Conservation (phyloP, 2,329 filamentous ascomycete species). For the Curvularia hawaiiensis region DNA sequence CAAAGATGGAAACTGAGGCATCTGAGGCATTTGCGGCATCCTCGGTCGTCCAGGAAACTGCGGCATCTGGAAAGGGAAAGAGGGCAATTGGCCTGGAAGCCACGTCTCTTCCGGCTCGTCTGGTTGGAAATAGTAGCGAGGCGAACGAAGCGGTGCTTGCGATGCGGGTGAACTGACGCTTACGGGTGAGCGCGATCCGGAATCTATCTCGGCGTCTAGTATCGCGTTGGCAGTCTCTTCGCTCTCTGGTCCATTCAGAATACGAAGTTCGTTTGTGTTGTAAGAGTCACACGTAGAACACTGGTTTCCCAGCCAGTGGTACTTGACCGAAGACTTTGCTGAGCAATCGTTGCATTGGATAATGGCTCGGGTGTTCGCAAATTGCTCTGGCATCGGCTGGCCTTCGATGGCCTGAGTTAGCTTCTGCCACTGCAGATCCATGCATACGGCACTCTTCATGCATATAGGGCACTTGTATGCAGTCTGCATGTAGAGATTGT, state of each 20-base stretch:
- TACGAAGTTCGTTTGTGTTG: conserved; percentile 57
- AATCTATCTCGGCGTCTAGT: conserved; percentile 35
- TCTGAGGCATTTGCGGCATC: conserved; percentile 39
- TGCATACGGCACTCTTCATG: conserved; percentile 95
- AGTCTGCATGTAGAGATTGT: conserved; percentile 82
- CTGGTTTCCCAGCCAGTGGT: conserved; percentile 94
- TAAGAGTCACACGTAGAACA: conserved; percentile 68
- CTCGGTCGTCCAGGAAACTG: conserved; percentile 41
- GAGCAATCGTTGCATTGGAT: conserved; percentile 96
- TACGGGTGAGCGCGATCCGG: conserved; percentile 34
- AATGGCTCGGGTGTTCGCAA: conserved; percentile 76
- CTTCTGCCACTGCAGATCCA: conserved; percentile 94
- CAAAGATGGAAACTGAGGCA: conserved; percentile 39
- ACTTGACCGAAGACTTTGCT: conserved; percentile 81
- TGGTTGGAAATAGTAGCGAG: conserved; percentile 46
- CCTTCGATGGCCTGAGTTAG: conserved; percentile 83
- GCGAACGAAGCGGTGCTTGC: conserved; percentile 40
- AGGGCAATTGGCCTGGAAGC: conserved; percentile 44
- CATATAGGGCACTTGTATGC: conserved; percentile 98
- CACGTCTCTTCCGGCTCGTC: conserved; percentile 46
- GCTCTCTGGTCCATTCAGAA: conserved; percentile 48
- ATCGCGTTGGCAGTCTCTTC: conserved; percentile 43
- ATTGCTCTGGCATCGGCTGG: conserved; percentile 91
- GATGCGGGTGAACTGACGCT: conserved; percentile 42
- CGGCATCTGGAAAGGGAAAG: conserved; percentile 46